A percentile compares a stretch with the other conserved stretches of the same genome.
phyloP scores from a whole-genome alignment of 352 stramenopile species.

The Salisapilia sapeloensis region DNA sequence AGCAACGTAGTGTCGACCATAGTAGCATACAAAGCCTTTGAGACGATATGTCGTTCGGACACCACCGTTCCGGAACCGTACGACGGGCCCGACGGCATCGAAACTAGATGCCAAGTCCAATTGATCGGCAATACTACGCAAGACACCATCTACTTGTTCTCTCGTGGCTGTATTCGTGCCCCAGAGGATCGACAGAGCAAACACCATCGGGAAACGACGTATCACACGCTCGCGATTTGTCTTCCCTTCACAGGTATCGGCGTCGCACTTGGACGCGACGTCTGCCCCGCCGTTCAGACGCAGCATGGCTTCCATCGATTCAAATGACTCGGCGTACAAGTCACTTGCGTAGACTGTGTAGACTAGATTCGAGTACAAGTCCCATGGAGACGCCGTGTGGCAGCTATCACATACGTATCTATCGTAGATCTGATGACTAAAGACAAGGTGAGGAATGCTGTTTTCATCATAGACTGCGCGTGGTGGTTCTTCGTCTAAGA shows the following conservation, averaged over 20 bases:
- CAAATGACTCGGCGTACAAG: conserved; percentile 33
- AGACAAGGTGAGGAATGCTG: conserved; percentile 74
- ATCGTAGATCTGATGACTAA: conserved; percentile 79
- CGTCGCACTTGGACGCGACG: conserved; percentile 32
- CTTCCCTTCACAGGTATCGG: conserved; percentile 34
- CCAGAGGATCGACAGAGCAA: conserved; percentile 72
- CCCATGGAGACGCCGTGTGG: conserved; percentile 42
- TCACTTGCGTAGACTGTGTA: conserved; percentile 72
- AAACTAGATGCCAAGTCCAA: conserved; percentile 66
- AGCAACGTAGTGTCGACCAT: conserved; percentile 66
- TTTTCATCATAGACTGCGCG: conserved; percentile 70
- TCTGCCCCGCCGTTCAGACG: conserved; percentile 28
- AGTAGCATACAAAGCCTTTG: conserved; percentile 74
- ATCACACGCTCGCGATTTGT: conserved; percentile 33
- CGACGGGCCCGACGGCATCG: conserved; percentile 38
- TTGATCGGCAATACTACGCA: conserved; percentile 44
- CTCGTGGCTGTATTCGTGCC: conserved; percentile 53
- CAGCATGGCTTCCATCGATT: conserved; percentile 59
- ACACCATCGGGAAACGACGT: conserved; percentile 74
- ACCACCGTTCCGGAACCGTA: conserved; percentile 50
- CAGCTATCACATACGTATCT: conserved; percentile 50
- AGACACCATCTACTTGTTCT: conserved; percentile 46
- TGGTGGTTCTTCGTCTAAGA: conserved; percentile 41
- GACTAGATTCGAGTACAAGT: conserved; percentile 72
- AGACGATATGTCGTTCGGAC: conserved; percentile 61